Evolutionary conservation across 108 stramenopile species (phyloP).

Genomic region (Mediolabrus comicus): DNA sequence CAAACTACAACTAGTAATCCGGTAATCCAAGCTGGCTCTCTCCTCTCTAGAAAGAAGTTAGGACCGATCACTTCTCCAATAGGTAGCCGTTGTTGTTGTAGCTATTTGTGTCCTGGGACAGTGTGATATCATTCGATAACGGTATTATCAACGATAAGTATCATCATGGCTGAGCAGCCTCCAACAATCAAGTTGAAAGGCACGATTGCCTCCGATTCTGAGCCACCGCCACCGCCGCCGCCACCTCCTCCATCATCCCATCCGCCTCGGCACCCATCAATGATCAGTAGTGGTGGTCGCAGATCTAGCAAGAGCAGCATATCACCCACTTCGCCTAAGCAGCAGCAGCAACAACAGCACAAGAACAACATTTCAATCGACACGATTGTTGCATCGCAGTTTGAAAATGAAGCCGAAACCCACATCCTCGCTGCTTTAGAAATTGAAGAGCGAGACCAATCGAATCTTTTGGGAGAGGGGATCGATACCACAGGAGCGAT

Average conservation of each 20-base stretch:
- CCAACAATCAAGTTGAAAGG: background rate
- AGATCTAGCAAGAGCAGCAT: background rate
- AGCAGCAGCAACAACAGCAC: background rate
- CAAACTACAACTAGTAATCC: too few species aligned
- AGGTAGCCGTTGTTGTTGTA: too few species aligned
- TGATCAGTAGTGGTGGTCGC: background rate
- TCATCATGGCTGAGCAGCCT: too few species aligned
- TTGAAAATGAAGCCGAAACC: conserved; percentile 41
- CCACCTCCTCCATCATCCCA: background rate
- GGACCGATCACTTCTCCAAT: too few species aligned
- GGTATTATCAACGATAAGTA: too few species aligned
- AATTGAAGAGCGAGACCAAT: conserved; percentile 19
- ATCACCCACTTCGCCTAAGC: background rate
- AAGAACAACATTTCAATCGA: conserved; percentile 10
- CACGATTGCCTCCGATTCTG: background rate
- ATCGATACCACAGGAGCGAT: conserved; percentile 9
- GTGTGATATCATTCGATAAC: too few species aligned
- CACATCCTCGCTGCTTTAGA: conserved; percentile 37
- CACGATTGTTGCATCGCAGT: conserved; percentile 20
- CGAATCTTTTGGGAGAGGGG: conserved; percentile 8
- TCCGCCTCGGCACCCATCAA: background rate
- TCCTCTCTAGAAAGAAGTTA: too few species aligned
- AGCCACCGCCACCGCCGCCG: background rate
- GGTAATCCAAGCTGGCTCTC: too few species aligned
- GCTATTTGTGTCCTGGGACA: too few species aligned